Conservation (phyloP, 1,139 yeast species). For the Magnusiomyces magnusii region DNA sequence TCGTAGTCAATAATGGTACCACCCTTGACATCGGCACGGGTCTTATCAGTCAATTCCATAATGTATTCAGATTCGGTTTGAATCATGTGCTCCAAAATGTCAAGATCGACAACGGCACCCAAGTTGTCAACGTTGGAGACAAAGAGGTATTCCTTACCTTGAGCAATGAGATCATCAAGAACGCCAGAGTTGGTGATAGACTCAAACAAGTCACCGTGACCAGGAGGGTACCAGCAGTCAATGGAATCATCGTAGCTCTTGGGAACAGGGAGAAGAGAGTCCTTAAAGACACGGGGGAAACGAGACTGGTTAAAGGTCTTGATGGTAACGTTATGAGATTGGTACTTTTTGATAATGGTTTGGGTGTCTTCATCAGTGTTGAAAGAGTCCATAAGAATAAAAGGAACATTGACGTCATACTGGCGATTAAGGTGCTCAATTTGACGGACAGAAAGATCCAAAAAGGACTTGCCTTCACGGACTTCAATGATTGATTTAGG, state of each 20-base stretch:
- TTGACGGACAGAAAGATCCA: conserved; percentile 93
- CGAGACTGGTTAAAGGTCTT: conserved; percentile 96
- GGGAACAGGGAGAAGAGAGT: conserved; percentile 92
- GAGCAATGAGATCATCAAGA: conserved; percentile 79
- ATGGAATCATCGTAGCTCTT: conserved; percentile 62
- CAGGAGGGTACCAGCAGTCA: conserved; percentile 97
- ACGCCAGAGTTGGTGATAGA: conserved; percentile 85
- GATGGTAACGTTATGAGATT: conserved; percentile 92
- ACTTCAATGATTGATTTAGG: conserved; percentile 98
- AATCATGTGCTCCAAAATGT: conserved; percentile 86
- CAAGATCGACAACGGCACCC: conserved; percentile 96
- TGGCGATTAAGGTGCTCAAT: conserved; percentile 91
- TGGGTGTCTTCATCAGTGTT: conserved; percentile 96
- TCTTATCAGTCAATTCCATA: conserved; percentile 98
- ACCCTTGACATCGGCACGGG: conserved; percentile 99
- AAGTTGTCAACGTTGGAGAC: conserved; percentile 98
- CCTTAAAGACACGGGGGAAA: conserved; percentile 92
- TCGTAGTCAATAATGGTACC: conserved; percentile 97
- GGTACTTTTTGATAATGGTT: conserved; percentile 90
- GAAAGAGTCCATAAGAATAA: conserved; percentile 95
- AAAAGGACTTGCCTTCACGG: conserved; percentile 94
- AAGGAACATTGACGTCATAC: conserved; percentile 89
- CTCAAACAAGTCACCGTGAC: conserved; percentile 97
- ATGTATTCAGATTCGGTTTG: conserved; percentile 89
- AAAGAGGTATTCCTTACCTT: conserved; percentile 90